Conservation (phyloP, 805 yeast genomes). For the Zygosaccharomyces siamensis region DNA sequence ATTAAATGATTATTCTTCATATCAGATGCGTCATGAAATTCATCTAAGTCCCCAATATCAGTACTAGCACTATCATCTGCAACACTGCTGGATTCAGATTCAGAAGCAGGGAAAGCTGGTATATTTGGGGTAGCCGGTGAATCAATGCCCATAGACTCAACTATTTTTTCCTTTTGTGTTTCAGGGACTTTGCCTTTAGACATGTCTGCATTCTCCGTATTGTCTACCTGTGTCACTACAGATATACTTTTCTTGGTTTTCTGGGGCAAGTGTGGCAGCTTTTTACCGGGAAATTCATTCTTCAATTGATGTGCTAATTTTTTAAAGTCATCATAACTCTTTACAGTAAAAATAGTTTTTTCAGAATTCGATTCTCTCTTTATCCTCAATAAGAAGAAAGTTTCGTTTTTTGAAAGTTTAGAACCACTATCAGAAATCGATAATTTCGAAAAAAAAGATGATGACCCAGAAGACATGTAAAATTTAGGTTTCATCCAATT, state of each 20-base stretch:
- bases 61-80: constrained; percentile 9
- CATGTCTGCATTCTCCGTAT: not conserved
- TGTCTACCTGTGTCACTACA: constrained; percentile 13
- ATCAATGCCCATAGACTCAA: constrained; percentile 15
- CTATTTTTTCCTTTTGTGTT: constrained; percentile 19
- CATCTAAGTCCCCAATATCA: constrained; percentile 16
- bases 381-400: constrained; percentile 48
- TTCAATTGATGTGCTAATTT: constrained; percentile 50
- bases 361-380: constrained; percentile 32
- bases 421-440: constrained; percentile 17
- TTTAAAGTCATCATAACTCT: constrained; percentile 66
- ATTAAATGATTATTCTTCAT: constrained; percentile 38
- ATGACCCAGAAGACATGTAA: constrained; percentile 17
- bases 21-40: constrained; percentile 26
- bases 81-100: constrained; percentile 1
- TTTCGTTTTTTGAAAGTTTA: constrained; percentile 18
- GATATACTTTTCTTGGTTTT: constrained; percentile 42
- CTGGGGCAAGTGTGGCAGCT: constrained; percentile 54
- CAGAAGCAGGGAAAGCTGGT: not conserved
- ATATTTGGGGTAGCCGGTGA: constrained; percentile 8
- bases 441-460: constrained; percentile 28
- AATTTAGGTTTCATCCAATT: constrained; percentile 32
- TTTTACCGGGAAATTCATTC: constrained; percentile 62
- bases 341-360: constrained; percentile 43
- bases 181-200: constrained; percentile 4